Percentiles rank a stretch among this genome's conserved stretches.
Conservation (phyloP, 1,139 yeast species). For the Pichia sp. region DNA sequence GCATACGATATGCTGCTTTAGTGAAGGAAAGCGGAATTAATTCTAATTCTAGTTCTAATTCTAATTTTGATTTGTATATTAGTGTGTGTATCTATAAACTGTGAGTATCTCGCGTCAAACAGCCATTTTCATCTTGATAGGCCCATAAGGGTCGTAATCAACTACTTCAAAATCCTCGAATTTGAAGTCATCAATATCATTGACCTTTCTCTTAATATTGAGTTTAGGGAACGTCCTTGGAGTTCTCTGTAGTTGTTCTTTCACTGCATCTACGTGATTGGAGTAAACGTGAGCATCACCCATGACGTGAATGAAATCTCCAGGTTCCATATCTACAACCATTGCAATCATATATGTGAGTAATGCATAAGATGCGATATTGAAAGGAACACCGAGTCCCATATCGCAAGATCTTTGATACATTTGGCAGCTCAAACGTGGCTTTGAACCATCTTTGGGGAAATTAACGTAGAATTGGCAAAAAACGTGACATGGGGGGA, state of each 20-base stretch:
- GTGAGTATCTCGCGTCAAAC: no score
- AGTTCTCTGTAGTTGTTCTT: constrained; percentile 63
- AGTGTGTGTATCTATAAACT: no score
- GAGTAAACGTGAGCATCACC: constrained; percentile 95
- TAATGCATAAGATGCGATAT: constrained; percentile 92
- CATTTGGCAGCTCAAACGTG: constrained; percentile 74
- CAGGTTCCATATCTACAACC: constrained; percentile 88
- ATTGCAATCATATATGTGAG: constrained; percentile 94
- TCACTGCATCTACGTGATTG: constrained; percentile 87
- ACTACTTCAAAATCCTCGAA: constrained; percentile 79
- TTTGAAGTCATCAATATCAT: constrained; percentile 75
- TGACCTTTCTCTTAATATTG: constrained; percentile 57
- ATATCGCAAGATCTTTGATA: constrained; percentile 98
- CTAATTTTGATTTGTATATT: no score
- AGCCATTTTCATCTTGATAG: constrained; percentile 83
- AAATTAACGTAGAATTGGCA: constrained; percentile 90
- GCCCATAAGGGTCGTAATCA: constrained; percentile 74
- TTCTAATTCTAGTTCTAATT: no score
- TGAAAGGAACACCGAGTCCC: constrained; percentile 98
- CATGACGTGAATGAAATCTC: constrained; percentile 89
- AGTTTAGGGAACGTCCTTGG: constrained; percentile 81
- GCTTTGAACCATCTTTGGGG: constrained; percentile 50
- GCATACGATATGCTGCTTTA: constrained; percentile 5
- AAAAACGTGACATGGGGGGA: constrained; percentile 97
- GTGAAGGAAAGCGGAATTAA: no score